These are phyloP conservation scores for Ettlia oleoabundans DNA, from an alignment of 139 green algal genomes.

Conservation along the genomic window DNA sequence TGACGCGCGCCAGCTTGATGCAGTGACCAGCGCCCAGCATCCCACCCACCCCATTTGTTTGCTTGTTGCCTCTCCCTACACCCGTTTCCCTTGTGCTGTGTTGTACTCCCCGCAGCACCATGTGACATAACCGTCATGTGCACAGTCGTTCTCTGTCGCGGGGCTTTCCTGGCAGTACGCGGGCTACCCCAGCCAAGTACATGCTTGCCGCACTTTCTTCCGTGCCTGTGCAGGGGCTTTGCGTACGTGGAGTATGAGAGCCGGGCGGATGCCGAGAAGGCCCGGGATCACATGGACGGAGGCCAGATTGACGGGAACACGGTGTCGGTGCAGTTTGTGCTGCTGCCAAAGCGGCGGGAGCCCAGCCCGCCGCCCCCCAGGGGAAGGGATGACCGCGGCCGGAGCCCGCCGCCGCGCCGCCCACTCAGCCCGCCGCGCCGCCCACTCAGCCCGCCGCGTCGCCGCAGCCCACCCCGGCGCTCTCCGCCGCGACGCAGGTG, in stretches of 20 bases:
- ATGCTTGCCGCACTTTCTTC: background rate
- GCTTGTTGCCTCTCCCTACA: no score
- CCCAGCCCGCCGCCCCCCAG: conserved; percentile 22
- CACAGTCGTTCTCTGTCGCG: no score
- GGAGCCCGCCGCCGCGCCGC: conserved; percentile 11
- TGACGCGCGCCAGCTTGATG: no score
- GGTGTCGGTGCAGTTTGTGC: conserved; percentile 55
- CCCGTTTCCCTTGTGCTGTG: no score
- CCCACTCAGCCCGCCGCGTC: no score
- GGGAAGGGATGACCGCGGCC: background rate
- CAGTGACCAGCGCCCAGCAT: no score
- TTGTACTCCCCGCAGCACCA: no score
- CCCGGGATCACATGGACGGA: conserved; percentile 84
- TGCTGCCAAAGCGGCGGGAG: conserved; percentile 40
- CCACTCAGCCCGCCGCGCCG: no score
- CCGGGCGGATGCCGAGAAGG: conserved; percentile 70
- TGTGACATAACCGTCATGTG: no score
- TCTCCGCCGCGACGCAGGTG: background rate
- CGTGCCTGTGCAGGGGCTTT: conserved; percentile 66
- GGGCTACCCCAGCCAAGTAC: background rate
- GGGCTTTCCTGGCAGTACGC: no score
- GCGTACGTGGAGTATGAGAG: conserved; percentile 80
- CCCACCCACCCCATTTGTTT: no score
- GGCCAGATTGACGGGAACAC: conserved; percentile 86
- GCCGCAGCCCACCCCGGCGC: background rate